A percentile compares a stretch with the other conserved stretches of the same genome.
Evolutionary conservation across 176 grass and related monocot species (phyloP).

Genomic region (Saccharum officinarum): DNA sequence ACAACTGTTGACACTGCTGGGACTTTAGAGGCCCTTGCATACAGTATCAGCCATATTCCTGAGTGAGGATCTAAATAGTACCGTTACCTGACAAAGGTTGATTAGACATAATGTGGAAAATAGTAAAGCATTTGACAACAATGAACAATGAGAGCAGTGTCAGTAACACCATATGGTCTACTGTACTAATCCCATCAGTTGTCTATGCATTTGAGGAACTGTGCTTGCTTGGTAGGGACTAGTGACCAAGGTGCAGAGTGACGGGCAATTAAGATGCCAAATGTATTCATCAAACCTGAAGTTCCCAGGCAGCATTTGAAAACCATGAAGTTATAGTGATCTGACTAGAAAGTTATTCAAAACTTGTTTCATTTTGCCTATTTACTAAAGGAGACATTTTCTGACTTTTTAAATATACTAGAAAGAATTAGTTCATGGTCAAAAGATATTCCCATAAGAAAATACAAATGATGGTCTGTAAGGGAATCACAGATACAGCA

Average conservation of each 20-base stretch:
- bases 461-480: not conserved
- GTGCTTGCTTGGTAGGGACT: not conserved
- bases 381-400: constrained; percentile 10
- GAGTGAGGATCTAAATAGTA: constrained; percentile 11
- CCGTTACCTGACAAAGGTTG: not conserved
- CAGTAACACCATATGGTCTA: not conserved
- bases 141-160: not conserved
- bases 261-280: not conserved
- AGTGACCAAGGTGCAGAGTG: not conserved
- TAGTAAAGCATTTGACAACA: constrained; percentile 1
- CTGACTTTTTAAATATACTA: not conserved
- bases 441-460: not conserved
- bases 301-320: constrained; percentile 7
- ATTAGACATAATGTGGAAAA: not conserved
- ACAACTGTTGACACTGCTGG: not conserved
- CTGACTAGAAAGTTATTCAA: not conserved
- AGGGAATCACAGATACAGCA: not conserved
- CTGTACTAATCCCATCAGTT: constrained; percentile 1
- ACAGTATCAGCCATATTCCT: constrained; percentile 21
- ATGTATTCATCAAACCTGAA: constrained; percentile 4
- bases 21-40: constrained; percentile 4
- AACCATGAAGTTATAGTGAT: not conserved
- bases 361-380: constrained; percentile 13
- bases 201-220: not conserved
- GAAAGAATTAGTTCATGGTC: constrained; percentile 18